These are phyloP conservation scores for Apophysomyces sp. DNA, from an alignment of 371 early-diverging fungal species.

Conservation along the genomic window DNA sequence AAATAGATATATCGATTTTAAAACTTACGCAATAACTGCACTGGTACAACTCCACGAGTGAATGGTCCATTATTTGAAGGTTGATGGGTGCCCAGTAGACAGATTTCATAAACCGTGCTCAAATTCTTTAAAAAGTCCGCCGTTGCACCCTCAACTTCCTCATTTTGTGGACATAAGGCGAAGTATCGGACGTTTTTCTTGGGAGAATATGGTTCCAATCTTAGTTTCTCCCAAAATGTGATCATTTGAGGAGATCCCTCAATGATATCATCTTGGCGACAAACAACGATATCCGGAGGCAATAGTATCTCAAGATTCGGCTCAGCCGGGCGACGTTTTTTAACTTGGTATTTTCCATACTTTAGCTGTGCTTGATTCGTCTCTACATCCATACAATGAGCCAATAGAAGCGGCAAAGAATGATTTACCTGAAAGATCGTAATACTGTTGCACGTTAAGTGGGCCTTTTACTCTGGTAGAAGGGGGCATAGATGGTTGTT, in stretches of 20 bases:
- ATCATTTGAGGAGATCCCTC: constrained; percentile 57
- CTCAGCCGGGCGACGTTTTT: constrained; percentile 58
- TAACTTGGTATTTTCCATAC: constrained; percentile 66
- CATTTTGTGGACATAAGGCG: constrained; percentile 53
- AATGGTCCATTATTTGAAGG: constrained; percentile 44
- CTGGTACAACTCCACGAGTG: constrained; percentile 52
- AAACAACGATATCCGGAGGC: constrained; percentile 56
- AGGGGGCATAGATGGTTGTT: constrained; percentile 29
- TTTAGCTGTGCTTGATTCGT: constrained; percentile 58
- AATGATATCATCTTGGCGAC: constrained; percentile 58
- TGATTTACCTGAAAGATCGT: constrained; percentile 38
- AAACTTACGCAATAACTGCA: constrained; percentile 45
- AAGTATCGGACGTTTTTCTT: constrained; percentile 58
- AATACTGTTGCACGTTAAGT: constrained; percentile 49
- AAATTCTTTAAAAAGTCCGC: constrained; percentile 54
- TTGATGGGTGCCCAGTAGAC: constrained; percentile 53
- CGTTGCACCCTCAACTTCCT: constrained; percentile 39
- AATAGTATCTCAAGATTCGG: constrained; percentile 49
- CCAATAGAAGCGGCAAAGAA: background rate
- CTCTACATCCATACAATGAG: constrained; percentile 22
- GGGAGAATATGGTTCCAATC: constrained; percentile 56
- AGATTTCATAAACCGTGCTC: constrained; percentile 52
- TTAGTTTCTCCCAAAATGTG: constrained; percentile 63
- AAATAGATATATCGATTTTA: background rate
- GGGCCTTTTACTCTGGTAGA: constrained; percentile 46